Percentiles rank a stretch among this genome's conserved stretches.
Evolutionary conservation across 352 stramenopile genomes (phyloP).

Genomic region (Halophytophthora batemanensis): DNA sequence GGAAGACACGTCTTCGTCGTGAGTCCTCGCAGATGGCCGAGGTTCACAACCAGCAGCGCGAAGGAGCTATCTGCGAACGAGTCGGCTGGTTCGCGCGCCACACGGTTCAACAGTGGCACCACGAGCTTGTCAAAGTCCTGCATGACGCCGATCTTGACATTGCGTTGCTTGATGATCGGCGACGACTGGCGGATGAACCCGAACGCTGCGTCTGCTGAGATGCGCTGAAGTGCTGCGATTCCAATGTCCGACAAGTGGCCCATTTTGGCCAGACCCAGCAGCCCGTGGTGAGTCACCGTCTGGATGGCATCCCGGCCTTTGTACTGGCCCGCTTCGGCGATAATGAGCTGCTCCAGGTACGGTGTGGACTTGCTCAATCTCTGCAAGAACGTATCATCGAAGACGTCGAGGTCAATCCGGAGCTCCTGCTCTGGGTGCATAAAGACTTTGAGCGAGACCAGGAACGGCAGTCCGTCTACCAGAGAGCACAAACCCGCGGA

Average conservation of each 20-base stretch:
- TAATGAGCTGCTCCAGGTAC: slow-evolving; percentile 35
- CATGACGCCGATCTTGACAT: slow-evolving; percentile 41
- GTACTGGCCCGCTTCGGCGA: slow-evolving; percentile 31
- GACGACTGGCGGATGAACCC: slow-evolving; percentile 25
- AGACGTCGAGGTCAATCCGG: slow-evolving; percentile 39
- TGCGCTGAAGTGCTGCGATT: slow-evolving; percentile 25
- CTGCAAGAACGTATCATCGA: slow-evolving; percentile 33
- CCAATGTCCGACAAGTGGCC: slow-evolving; percentile 36
- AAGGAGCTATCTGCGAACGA: slow-evolving; percentile 24
- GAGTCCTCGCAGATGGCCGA: slow-evolving; percentile 27
- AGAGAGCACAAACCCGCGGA: slow-evolving; percentile 31
- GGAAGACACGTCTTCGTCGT: slow-evolving; percentile 13
- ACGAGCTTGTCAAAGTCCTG: slow-evolving; percentile 29
- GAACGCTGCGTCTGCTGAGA: slow-evolving; percentile 18
- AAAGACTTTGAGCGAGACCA: slow-evolving; percentile 33
- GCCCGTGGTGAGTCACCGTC: slow-evolving; percentile 22
- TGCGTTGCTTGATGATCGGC: slow-evolving; percentile 32
- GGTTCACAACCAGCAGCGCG: slow-evolving; percentile 38
- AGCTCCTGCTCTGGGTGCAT: slow-evolving; percentile 21
- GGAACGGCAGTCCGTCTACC: slow-evolving; percentile 29
- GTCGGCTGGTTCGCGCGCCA: slow-evolving; percentile 20
- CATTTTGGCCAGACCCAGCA: slow-evolving; percentile 30
- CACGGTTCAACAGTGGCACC: slow-evolving; percentile 22
- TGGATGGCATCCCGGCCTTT: slow-evolving; percentile 28
- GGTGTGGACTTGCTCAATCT: slow-evolving; percentile 19